Evolutionary conservation across 306 rosid genomes (phyloP), one percentile per base, ranked within the genome.

Genomic region (Abrus precatorius): DNA sequence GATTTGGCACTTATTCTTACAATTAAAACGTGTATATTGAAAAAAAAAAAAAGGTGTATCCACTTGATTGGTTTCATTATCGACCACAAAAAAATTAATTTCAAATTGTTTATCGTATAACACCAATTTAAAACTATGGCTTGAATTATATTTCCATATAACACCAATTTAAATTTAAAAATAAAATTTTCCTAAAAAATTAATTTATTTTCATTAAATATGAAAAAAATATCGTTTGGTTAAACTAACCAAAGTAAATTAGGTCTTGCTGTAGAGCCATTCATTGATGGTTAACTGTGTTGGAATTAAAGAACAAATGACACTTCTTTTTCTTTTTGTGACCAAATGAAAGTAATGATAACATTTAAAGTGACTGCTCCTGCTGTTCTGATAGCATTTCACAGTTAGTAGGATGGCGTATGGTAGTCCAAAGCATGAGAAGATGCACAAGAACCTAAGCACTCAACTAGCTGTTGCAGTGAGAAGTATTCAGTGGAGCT

Each of bases 401-500:
- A 61, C 62, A 49, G 76, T 28, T 69, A 40, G 6, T 10, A 75
- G 30, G 3, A 90, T 91, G 97, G 92, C 84, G 2, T 54, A 48
- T 83, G 87, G 84, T 29, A 50, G 54, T 87, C 88, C 80, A 70
- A 78, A 49, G 48, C 89, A 80, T 77, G 91, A 84, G 43, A 80
- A 74, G 72, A 84, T 85, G 84, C 77, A 76, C 5, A 88, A 81
- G 66, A 83, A 85, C 50, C 85, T 92, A 10, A 85, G 91, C 33
- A 88, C 86, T 52, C 92, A 85, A 81, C 91, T 94, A 48, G 95
- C 95, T 60, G 89, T 92, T 77, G 92, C 95, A 67, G 94, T 94
- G 2, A 94, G 90, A 83, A 92, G 95, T 45, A 84, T 94, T 27
- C 94, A 90, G 4, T 94, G 98, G 98, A 94, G 95, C 84, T 94